Percentiles rank a stretch among this genome's conserved stretches.
Conservation (phyloP, 352 stramenopile genomes). For the Globisporangium irregulare region DNA sequence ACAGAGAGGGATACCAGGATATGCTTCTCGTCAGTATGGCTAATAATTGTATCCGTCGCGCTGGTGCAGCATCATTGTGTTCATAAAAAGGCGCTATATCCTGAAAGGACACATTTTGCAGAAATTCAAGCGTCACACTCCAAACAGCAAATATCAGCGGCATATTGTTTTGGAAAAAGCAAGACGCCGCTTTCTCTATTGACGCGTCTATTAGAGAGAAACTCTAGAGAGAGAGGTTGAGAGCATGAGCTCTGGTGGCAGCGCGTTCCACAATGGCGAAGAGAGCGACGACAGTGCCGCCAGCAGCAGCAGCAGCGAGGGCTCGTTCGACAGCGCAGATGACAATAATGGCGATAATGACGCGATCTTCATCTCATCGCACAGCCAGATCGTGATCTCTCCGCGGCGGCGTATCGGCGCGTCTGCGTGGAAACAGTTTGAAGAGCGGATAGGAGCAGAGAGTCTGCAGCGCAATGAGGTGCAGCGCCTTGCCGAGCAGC, state of each 20-base stretch:
- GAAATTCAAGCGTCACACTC: not conserved
- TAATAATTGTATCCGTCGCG: too few relatives aligned
- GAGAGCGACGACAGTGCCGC: not conserved
- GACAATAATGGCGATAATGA: slow-evolving; percentile 26
- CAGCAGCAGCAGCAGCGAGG: not conserved
- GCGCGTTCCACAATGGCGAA: not conserved
- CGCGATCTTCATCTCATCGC: slow-evolving; percentile 57
- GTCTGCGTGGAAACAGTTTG: slow-evolving; percentile 18
- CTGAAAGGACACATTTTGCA: not conserved
- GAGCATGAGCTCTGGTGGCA: slow-evolving; percentile 7
- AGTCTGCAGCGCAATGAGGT: not conserved
- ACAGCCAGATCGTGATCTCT: slow-evolving; percentile 61
- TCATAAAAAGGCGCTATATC: not conserved
- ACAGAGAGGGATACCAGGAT: not conserved
- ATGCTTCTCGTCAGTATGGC: not conserved
- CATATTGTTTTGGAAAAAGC: not conserved
- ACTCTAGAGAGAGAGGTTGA: too few relatives aligned
- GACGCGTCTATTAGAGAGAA: not conserved
- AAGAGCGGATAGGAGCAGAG: not conserved
- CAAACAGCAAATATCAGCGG: too few relatives aligned
- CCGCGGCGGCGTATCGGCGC: slow-evolving; percentile 24
- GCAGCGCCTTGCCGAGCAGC: slow-evolving; percentile 8
- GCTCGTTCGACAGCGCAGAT: not conserved
- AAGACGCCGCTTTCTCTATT: not conserved
- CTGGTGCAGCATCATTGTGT: not conserved